These are phyloP conservation scores for Vanrija pseudolonga DNA, from an alignment of 1,284 basidiomycete genomes.

Conservation along the genomic window DNA sequence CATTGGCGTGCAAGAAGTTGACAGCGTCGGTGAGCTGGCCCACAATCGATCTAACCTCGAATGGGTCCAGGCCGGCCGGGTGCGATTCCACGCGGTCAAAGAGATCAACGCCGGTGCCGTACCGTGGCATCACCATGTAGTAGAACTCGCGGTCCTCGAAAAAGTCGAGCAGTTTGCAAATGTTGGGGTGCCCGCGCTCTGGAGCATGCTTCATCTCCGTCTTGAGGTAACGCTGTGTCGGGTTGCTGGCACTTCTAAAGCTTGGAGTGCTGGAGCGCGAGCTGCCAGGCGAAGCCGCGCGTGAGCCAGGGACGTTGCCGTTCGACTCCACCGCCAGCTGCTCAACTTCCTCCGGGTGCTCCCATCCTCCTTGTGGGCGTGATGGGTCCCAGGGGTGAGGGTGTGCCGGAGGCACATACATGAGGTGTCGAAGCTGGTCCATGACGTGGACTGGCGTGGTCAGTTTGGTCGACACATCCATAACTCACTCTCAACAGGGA, in stretches of 20 bases:
- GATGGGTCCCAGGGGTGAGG: constrained; percentile 72
- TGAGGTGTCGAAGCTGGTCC: constrained; percentile 71
- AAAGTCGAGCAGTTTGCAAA: constrained; percentile 91
- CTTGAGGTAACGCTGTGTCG: constrained; percentile 35
- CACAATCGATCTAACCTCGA: constrained; percentile 75
- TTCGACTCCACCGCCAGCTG: background rate
- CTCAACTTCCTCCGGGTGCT: background rate
- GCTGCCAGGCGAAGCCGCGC: background rate
- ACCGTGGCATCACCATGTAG: constrained; percentile 62
- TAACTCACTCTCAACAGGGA: constrained; percentile 81
- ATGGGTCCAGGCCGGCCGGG: constrained; percentile 76
- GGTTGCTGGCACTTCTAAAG: constrained; percentile 6
- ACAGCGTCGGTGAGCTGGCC: constrained; percentile 93
- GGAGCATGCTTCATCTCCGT: constrained; percentile 37
- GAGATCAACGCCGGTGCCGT: constrained; percentile 63
- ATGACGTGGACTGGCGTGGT: constrained; percentile 73
- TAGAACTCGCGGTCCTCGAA: constrained; percentile 98
- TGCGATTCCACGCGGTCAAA: constrained; percentile 92
- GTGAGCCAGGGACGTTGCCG: background rate
- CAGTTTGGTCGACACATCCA: background rate
- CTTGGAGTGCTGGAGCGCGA: constrained; percentile 13
- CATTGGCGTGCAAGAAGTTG: constrained; percentile 83
- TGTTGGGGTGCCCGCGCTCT: constrained; percentile 47
- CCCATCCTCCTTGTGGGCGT: constrained; percentile 14
- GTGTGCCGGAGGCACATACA: constrained; percentile 64